phyloP scores from a whole-genome alignment of 257 asterid species.

The Ilex aquifolium region DNA sequence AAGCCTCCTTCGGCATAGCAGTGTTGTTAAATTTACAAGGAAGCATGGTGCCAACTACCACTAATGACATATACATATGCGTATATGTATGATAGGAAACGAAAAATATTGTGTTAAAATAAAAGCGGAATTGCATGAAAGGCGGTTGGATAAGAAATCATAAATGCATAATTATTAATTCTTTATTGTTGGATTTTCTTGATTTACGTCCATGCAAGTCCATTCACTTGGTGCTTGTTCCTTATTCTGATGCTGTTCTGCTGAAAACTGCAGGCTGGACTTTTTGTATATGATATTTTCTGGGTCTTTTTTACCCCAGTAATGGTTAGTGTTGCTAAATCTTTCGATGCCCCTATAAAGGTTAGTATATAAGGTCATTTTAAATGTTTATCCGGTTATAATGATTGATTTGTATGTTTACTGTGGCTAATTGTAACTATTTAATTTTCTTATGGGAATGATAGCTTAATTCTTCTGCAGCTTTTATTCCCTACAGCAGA shows the following conservation, averaged over 20 bases:
- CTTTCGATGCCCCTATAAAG: conserved; percentile 97
- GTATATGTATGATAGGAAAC: too few species aligned
- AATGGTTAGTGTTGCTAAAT: conserved; percentile 95
- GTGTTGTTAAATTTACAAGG: too few species aligned
- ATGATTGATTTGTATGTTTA: background rate
- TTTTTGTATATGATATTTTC: conserved; percentile 84
- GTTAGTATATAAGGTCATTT: conserved; percentile 24
- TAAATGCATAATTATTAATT: too few species aligned
- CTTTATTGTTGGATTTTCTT: background rate
- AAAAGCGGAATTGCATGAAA: too few species aligned
- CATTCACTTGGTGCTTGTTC: background rate
- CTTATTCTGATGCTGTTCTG: background rate
- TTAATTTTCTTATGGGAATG: background rate
- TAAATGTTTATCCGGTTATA: background rate
- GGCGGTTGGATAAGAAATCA: too few species aligned
- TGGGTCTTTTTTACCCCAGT: conserved; percentile 99
- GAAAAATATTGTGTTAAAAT: too few species aligned
- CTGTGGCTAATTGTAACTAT: conserved; percentile 6
- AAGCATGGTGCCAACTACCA: too few species aligned
- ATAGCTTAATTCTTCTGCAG: conserved; percentile 31
- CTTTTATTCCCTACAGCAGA: conserved; percentile 92
- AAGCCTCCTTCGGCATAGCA: too few species aligned
- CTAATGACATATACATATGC: too few species aligned
- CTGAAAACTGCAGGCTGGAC: conserved; percentile 70
- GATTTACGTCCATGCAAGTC: conserved; percentile 5